Evolutionary conservation across 2,329 filamentous ascomycete species (phyloP).

Genomic region (Karstenula rhodostoma): DNA sequence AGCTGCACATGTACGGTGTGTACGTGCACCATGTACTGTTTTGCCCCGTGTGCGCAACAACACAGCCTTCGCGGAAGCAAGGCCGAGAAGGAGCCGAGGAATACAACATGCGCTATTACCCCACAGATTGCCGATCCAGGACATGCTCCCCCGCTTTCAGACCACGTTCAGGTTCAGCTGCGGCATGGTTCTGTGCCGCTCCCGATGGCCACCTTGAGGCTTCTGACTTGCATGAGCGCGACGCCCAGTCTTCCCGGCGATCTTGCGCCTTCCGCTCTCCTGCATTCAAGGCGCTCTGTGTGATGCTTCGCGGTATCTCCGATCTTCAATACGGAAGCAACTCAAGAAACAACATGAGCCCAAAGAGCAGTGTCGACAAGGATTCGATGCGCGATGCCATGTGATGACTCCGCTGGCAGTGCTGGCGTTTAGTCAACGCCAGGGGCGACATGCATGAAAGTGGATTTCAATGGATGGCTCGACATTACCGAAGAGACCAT

Average conservation of each 20-base stretch:
- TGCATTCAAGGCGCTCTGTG: conserved; percentile 35
- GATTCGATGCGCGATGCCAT: conserved; percentile 20
- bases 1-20: conserved; percentile 20
- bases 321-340: not conserved
- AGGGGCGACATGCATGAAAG: conserved; percentile 17
- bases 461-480: conserved; percentile 16
- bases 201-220: conserved; percentile 14
- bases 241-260: conserved; percentile 37
- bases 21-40: conserved; percentile 18
- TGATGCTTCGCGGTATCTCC: conserved; percentile 19
- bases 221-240: conserved; percentile 49
- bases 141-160: conserved; percentile 46
- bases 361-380: not conserved
- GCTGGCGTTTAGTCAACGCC: conserved; percentile 1
- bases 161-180: conserved; percentile 40
- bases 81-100: conserved; percentile 32
- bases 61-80: conserved; percentile 38
- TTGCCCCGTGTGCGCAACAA: conserved; percentile 21
- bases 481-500: conserved; percentile 4
- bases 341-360: not conserved
- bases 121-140: conserved; percentile 47
- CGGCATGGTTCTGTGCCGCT: conserved; percentile 30
- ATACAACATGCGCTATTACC: conserved; percentile 43
- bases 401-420: conserved; percentile 20
- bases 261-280: conserved; percentile 25